Conservation (phyloP, 2,329 filamentous ascomycete genomes). For the Pyricularia sp. region DNA sequence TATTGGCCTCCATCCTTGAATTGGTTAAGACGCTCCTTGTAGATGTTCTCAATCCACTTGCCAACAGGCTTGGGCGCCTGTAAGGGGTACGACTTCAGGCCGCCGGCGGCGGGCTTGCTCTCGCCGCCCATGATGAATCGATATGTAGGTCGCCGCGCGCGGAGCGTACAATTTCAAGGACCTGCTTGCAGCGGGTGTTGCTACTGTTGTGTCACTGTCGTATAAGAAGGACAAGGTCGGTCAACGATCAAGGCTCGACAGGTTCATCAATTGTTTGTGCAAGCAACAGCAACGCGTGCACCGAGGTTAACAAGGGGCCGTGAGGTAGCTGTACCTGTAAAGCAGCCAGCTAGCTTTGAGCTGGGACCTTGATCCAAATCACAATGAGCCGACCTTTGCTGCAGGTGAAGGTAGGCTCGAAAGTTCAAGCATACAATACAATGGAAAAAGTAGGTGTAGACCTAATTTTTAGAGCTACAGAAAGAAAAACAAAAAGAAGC, state of each 20-base stretch:
- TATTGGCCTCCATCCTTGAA: constrained; percentile 14
- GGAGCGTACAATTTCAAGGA: neutral
- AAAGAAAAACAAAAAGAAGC: neutral
- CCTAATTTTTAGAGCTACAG: neutral
- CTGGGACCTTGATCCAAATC: neutral
- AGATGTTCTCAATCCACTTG: constrained; percentile 14
- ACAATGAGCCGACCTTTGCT: neutral
- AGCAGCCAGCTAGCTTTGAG: neutral
- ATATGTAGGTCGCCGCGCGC: neutral
- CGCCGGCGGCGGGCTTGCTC: constrained; percentile 7
- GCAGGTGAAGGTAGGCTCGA: neutral
- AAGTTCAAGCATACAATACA: neutral
- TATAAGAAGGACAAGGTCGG: neutral
- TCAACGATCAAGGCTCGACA: neutral
- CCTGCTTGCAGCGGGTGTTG: neutral
- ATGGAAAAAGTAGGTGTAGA: neutral
- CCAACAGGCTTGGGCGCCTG: constrained; percentile 15
- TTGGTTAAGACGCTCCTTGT: constrained; percentile 14
- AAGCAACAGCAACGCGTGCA: neutral
- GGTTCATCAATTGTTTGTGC: neutral
- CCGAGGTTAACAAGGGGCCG: neutral
- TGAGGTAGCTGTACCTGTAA: neutral
- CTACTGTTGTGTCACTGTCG: neutral
- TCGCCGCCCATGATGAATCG: constrained; percentile 14
- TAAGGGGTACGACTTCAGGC: constrained; percentile 12